Conservation (phyloP, 1,139 yeast species). For the Yamadazyma pseudoaaseri region DNA sequence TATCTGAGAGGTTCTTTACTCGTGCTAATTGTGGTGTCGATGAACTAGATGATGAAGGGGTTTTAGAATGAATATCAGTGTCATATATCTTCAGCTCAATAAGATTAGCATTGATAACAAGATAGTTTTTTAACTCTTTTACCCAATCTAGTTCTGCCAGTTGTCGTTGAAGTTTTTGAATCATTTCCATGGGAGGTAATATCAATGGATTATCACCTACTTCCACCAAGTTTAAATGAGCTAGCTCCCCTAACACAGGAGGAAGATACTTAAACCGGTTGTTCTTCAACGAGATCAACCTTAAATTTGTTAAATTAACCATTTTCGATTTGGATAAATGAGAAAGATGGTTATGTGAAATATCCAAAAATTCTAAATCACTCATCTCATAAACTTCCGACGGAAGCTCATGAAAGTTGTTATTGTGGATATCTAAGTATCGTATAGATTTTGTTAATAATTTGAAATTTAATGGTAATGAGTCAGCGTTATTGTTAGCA, state of each 20-base stretch:
- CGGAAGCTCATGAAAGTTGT: constrained; percentile 56
- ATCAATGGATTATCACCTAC: constrained; percentile 67
- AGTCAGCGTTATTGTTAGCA: constrained; percentile 47
- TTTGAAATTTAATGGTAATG: constrained; percentile 49
- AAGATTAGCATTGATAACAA: constrained; percentile 27
- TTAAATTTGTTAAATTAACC: constrained; percentile 41
- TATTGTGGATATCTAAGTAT: constrained; percentile 67
- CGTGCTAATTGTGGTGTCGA: constrained; percentile 30
- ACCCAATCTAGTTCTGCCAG: constrained; percentile 55
- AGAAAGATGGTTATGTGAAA: constrained; percentile 55
- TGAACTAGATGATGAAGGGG: constrained; percentile 10
- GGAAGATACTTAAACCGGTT: constrained; percentile 62
- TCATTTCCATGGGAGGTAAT: constrained; percentile 44
- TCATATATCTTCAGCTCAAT: constrained; percentile 25
- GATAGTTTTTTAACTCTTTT: constrained; percentile 45
- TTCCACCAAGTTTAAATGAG: constrained; percentile 60
- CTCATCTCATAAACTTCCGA: constrained; percentile 28
- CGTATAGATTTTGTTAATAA: constrained; percentile 45
- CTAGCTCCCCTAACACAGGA: constrained; percentile 52
- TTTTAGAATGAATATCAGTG: constrained; percentile 8
- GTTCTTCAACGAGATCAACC: constrained; percentile 61
- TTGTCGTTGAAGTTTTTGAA: constrained; percentile 35
- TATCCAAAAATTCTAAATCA: constrained; percentile 63
- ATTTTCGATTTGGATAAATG: constrained; percentile 41
- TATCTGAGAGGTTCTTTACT: constrained; percentile 58